Base-by-base conservation (phyloP, 2,329 filamentous ascomycete genomes). In the Pezicula neosporulosa region DNA sequence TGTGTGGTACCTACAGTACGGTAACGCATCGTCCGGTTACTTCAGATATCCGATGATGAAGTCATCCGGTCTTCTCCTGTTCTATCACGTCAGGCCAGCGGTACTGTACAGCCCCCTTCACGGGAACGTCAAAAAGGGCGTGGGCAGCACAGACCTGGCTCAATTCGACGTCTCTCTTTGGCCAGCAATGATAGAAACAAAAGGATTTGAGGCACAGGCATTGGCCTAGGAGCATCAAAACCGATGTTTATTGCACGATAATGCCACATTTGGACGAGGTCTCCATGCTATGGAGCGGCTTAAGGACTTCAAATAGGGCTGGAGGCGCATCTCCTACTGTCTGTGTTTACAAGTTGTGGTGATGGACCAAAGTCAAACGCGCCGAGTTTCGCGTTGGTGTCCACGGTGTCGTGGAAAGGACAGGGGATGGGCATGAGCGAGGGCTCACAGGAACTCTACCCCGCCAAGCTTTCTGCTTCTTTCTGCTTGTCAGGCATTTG, bases 351-450 rank as follows among this genome's bases (percentile, higher is more conserved):
- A 50, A 49, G 56, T 37, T 43, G 53, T 50, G 51, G 49, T 47
- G 53, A 41, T 52, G 51, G 44, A 56, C 49, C 44, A 53, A 43
- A 51, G 57, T 61, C 57, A 63, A 57, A 63, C 61, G 47, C 39
- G 41, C 27, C 33, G 50, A 33, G 62, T 63, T 63, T 64, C 60
- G 55, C 42, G 39, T 51, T 44, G 48, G 60, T 62, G 50, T 61
- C 54, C 47, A 52, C 44, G 48, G 60, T 62, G 50, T 61, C 54
- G 48, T 52, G 42, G 51, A 15, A 15, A 30, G 27, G 47, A 51
- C 56, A 59, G 52, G 60, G 59, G 49, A 59, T 51, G 60, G 59
- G 49, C 19, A 13, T 18, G 30, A 15, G 37, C 5, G 13, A 37
- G 16, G 16, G 35, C 42, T 19, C 39, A 33, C 42, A 33, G 47